These are phyloP conservation scores for Stemphylium beticola DNA, from an alignment of 2,329 filamentous ascomycete species.

Conservation along the genomic window DNA sequence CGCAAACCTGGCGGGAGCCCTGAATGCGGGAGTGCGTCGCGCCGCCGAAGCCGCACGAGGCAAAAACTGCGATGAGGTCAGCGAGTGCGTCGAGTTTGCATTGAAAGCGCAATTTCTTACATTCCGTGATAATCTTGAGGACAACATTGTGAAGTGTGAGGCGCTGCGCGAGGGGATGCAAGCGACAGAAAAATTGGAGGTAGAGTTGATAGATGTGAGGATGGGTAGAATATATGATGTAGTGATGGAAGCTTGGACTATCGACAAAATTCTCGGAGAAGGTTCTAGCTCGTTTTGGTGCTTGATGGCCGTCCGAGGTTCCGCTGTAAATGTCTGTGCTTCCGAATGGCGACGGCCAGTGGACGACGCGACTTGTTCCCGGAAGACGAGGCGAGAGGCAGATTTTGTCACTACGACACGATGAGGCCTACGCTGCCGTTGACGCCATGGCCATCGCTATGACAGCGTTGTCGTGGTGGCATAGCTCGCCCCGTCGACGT, in stretches of 20 bases:
- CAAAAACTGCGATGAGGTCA: conserved; percentile 57
- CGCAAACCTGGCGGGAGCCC: conserved; percentile 73
- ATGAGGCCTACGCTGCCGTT: background rate
- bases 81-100: conserved; percentile 9
- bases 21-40: conserved; percentile 68
- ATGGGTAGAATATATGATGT: conserved; percentile 35
- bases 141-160: conserved; percentile 46
- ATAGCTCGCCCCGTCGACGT: background rate
- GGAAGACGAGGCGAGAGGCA: conserved; percentile 1
- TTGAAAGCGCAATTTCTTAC: conserved; percentile 36
- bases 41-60: conserved; percentile 75
- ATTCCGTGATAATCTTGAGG: conserved; percentile 51
- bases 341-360: conserved; percentile 4
- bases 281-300: conserved; percentile 31
- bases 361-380: background rate
- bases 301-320: conserved; percentile 23
- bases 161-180: conserved; percentile 40
- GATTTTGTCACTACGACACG: background rate
- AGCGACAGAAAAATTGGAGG: conserved; percentile 34
- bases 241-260: conserved; percentile 37
- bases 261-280: conserved; percentile 37
- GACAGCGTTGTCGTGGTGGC: background rate
- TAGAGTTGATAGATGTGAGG: conserved; percentile 25
- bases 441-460: too few species aligned
- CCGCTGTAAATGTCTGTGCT: conserved; percentile 27